Evolutionary conservation across 495 filamentous ascomycete species (phyloP).

Genomic region (Penicillium nucicola): DNA sequence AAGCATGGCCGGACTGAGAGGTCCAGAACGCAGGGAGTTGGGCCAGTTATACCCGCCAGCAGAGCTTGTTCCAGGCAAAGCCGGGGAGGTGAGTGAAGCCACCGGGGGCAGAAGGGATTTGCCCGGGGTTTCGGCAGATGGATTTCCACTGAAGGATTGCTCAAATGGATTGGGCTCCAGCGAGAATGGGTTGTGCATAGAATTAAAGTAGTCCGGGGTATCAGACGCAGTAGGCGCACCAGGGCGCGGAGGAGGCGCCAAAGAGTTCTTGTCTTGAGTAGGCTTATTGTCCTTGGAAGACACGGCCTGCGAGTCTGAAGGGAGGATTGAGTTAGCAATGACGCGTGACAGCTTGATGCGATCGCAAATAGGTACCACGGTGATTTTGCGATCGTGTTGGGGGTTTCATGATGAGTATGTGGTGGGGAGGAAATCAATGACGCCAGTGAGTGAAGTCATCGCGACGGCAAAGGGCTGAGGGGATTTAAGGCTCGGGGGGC

Average conservation of each 20-base stretch:
- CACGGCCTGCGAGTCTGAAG: conserved; percentile 42
- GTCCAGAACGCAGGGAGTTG: conserved; percentile 85
- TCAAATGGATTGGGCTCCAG: conserved; percentile 97
- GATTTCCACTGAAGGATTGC: conserved; percentile 72
- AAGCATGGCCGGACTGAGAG: conserved; percentile 96
- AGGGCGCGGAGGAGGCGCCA: conserved; percentile 80
- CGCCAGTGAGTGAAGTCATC: conserved; percentile 48
- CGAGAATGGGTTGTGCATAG: conserved; percentile 60
- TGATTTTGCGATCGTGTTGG: conserved; percentile 18
- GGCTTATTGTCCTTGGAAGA: conserved; percentile 43
- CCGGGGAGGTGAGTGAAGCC: conserved; percentile 87
- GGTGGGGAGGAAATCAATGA: conserved; percentile 33
- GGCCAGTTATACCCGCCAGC: conserved; percentile 72
- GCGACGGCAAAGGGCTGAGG: conserved; percentile 30
- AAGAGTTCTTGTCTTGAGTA: conserved; percentile 47
- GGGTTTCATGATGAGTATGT: conserved; percentile 17
- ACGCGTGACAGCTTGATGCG: conserved; percentile 17
- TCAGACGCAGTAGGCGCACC: conserved; percentile 51
- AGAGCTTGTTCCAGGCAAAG: conserved; percentile 66
- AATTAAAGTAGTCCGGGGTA: conserved; percentile 77
- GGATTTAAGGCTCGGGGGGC: conserved; percentile 26
- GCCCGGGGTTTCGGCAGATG: conserved; percentile 73
- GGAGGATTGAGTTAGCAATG: conserved; percentile 22
- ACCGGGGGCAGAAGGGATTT: conserved; percentile 89
- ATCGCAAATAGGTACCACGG: conserved; percentile 26